Percentiles rank a stretch among this genome's conserved stretches.
Conservation (phyloP, 2,329 filamentous ascomycete species). For the Aciculosporium take region DNA sequence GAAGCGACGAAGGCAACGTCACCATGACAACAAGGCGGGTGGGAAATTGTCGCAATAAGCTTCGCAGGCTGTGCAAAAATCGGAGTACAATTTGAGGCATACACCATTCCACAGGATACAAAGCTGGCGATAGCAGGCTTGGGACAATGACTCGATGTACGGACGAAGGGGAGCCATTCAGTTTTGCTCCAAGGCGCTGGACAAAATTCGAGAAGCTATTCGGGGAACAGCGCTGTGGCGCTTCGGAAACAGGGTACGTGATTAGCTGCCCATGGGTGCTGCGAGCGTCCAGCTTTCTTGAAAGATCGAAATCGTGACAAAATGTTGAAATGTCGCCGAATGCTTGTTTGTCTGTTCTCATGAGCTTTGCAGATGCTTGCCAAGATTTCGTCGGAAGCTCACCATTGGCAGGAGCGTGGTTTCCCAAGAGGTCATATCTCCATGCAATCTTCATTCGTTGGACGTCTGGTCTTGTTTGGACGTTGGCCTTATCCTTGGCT, state of each 20-base stretch:
- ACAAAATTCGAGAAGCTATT: conserved; percentile 47
- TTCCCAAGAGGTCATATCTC: conserved; percentile 76
- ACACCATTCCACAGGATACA: conserved; percentile 57
- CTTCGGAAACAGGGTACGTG: conserved; percentile 34
- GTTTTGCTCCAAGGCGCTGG: conserved; percentile 37
- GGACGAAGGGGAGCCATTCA: conserved; percentile 41
- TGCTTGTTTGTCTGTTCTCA: conserved; percentile 3
- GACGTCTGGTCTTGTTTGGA: conserved; percentile 25
- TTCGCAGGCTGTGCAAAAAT: conserved; percentile 67
- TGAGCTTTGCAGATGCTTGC: background rate
- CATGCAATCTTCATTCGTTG: conserved; percentile 98
- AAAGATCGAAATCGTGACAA: conserved; percentile 61
- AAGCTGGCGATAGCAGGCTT: conserved; percentile 67
- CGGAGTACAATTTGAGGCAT: conserved; percentile 61
- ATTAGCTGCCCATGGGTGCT: conserved; percentile 35
- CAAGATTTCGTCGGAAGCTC: background rate
- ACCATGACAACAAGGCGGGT: conserved; percentile 55
- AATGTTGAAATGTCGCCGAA: conserved; percentile 25
- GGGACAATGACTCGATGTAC: conserved; percentile 80
- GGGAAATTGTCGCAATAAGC: conserved; percentile 55
- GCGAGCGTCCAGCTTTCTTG: conserved; percentile 42
- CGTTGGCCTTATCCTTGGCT: conserved; percentile 25
- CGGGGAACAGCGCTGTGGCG: conserved; percentile 11
- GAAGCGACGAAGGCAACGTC: conserved; percentile 67
- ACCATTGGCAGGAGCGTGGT: conserved; percentile 23